Conservation (phyloP, 2,329 filamentous ascomycete species). For the Fusarium multiceps region DNA sequence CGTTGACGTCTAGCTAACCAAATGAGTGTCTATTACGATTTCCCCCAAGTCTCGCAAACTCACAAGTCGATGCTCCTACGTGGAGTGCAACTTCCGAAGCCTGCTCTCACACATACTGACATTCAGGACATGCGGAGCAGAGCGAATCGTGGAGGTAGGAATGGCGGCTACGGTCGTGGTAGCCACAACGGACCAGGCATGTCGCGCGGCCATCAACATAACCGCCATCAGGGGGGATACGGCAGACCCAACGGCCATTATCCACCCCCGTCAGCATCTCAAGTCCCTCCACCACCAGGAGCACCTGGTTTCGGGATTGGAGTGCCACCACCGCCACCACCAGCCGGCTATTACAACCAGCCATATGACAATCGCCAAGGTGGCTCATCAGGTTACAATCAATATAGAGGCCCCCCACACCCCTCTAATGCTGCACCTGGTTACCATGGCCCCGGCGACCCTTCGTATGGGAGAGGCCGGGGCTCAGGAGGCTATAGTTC, state of each 20-base stretch:
- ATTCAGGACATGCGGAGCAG: slow-evolving; percentile 77
- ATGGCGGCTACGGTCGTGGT: slow-evolving; percentile 45
- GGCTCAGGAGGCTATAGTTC: slow-evolving; percentile 35
- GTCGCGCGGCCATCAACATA: slow-evolving; percentile 35
- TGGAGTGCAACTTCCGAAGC: slow-evolving; percentile 78
- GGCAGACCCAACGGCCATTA: slow-evolving; percentile 32
- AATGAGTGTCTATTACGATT: slow-evolving; percentile 82
- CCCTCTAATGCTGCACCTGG: slow-evolving; percentile 27
- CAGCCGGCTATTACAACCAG: slow-evolving; percentile 40
- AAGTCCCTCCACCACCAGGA: slow-evolving; percentile 50
- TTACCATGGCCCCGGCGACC: slow-evolving; percentile 37
- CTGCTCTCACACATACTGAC: slow-evolving; percentile 80
- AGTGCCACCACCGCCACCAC: slow-evolving; percentile 49
- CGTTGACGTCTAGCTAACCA: slow-evolving; percentile 45
- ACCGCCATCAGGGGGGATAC: slow-evolving; percentile 40
- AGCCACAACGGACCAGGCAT: slow-evolving; percentile 47
- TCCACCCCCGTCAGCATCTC: slow-evolving; percentile 14
- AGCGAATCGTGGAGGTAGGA: slow-evolving; percentile 61
- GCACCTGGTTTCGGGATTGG: slow-evolving; percentile 50
- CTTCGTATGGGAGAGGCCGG: slow-evolving; percentile 34
- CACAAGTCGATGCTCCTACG: slow-evolving; percentile 97
- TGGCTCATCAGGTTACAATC: slow-evolving; percentile 37
- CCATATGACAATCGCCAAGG: slow-evolving; percentile 27
- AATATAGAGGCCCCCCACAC: slow-evolving; percentile 34
- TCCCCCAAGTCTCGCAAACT: slow-evolving; percentile 75